Percentiles rank a stretch among this genome's conserved stretches.
Evolutionary conservation across 768 basidiomycete genomes (phyloP).

Genomic region (Cubamyces lactineus): DNA sequence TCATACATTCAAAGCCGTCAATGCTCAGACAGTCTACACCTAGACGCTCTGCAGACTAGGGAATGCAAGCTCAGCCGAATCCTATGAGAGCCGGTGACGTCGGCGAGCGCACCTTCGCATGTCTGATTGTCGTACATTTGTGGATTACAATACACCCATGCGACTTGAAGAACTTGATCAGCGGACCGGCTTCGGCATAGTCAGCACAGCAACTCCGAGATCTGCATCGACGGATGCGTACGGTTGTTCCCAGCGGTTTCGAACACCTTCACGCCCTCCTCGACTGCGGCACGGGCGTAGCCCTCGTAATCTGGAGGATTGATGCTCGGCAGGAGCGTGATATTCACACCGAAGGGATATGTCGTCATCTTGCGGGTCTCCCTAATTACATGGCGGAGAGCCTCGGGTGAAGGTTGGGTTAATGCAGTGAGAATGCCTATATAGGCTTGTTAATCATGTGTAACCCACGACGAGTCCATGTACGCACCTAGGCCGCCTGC

Average conservation of each 20-base stretch:
- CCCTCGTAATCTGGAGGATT: conserved; percentile 90
- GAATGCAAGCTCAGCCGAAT: not conserved
- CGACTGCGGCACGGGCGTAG: conserved; percentile 79
- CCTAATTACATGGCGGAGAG: conserved; percentile 76
- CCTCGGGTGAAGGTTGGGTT: conserved; percentile 84
- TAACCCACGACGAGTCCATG: not conserved
- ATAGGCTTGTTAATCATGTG: not conserved
- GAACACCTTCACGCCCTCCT: conserved; percentile 86
- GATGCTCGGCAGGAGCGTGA: conserved; percentile 87
- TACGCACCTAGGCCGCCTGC: conserved; percentile 76
- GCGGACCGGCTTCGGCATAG: conserved; percentile 57
- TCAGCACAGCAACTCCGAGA: not conserved
- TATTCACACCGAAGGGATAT: conserved; percentile 84
- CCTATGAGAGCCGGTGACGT: not conserved
- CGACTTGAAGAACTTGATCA: conserved; percentile 84
- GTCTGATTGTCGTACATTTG: conserved; percentile 86
- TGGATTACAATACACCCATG: conserved; percentile 81
- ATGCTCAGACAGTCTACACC: conserved; percentile 90
- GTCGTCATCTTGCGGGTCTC: conserved; percentile 71
- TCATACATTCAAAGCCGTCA: conserved; percentile 87
- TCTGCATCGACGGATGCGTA: conserved; percentile 40
- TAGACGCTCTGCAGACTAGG: conserved; percentile 63
- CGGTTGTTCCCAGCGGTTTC: conserved; percentile 95
- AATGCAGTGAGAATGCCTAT: conserved; percentile 83
- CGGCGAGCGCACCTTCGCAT: conserved; percentile 64